phyloP scores from a whole-genome alignment of 768 basidiomycete species.

The Trichaptum fuscoviolaceum region DNA sequence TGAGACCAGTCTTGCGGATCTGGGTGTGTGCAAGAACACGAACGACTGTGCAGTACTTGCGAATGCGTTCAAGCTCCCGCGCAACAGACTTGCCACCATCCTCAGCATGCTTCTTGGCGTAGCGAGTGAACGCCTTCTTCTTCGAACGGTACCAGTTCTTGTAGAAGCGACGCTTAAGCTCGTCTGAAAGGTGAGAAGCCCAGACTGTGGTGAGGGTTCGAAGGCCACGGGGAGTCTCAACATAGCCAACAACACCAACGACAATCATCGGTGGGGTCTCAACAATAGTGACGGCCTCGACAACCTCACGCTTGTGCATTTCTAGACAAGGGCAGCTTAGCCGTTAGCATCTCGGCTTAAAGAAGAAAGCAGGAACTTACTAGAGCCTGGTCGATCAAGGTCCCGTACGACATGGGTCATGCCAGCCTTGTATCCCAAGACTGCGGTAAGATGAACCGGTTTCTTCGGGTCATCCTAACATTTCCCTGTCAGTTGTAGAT shows the following conservation, averaged over 20 bases:
- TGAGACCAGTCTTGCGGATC: constrained; percentile 94
- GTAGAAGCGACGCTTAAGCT: constrained; percentile 99
- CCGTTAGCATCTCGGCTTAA: not conserved
- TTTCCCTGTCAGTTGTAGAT: constrained; percentile 7
- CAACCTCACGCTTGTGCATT: constrained; percentile 99
- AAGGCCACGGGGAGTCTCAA: constrained; percentile 98
- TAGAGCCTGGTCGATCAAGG: constrained; percentile 98
- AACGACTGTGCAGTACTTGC: constrained; percentile 99
- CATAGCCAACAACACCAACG: constrained; percentile 98
- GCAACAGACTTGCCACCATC: constrained; percentile 86
- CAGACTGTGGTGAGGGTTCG: constrained; percentile 98
- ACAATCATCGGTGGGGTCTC: constrained; percentile 97
- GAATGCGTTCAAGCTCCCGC: constrained; percentile 97
- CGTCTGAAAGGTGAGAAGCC: constrained; percentile 97
- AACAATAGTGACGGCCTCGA: constrained; percentile 93
- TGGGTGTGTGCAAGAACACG: constrained; percentile 99
- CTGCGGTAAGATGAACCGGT: constrained; percentile 95
- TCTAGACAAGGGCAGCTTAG: constrained; percentile 41
- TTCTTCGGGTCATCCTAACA: constrained; percentile 97
- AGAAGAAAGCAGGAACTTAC: constrained; percentile 49
- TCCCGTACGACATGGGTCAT: constrained; percentile 99
- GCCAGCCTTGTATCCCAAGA: constrained; percentile 99
- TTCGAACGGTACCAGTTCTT: constrained; percentile 99
- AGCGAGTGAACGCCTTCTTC: constrained; percentile 99
- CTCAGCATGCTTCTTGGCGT: constrained; percentile 99